phyloP scores from a whole-genome alignment of 2,329 filamentous ascomycete species.

The Raffaelea ambrosiae region DNA sequence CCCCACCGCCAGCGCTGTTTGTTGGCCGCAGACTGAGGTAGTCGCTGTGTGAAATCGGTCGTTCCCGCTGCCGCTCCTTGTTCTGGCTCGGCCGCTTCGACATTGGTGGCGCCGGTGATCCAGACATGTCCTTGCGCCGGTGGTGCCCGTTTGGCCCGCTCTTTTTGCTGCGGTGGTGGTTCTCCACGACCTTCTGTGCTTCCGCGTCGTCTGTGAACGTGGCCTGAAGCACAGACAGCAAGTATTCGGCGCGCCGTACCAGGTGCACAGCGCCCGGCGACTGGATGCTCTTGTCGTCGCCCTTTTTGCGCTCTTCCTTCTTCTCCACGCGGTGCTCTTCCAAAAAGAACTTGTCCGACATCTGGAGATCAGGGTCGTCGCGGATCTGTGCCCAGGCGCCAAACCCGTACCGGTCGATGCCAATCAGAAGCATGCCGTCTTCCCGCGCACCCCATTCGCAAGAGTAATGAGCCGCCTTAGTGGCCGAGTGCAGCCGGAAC shows the following conservation, averaged over 20 bases:
- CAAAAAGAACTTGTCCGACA: constrained; percentile 87
- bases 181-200: constrained; percentile 74
- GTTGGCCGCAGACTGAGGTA: constrained; percentile 14
- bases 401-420: constrained; percentile 88
- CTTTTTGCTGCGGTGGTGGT: constrained; percentile 92
- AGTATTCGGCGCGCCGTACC: constrained; percentile 87
- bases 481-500: constrained; percentile 85
- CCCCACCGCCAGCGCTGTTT: constrained; percentile 27
- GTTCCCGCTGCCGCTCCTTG: constrained; percentile 39
- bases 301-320: constrained; percentile 82
- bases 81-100: constrained; percentile 38
- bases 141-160: constrained; percentile 53
- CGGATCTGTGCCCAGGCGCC: constrained; percentile 93
- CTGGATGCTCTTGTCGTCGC: constrained; percentile 71
- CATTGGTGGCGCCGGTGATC: constrained; percentile 56
- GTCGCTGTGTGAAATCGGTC: constrained; percentile 22
- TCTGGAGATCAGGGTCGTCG: constrained; percentile 77
- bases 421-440: constrained; percentile 93
- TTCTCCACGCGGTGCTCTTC: constrained; percentile 98
- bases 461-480: constrained; percentile 83
- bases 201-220: constrained; percentile 71
- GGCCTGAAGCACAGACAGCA: constrained; percentile 85
- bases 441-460: constrained; percentile 89
- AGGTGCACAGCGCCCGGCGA: constrained; percentile 96
- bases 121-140: constrained; percentile 48